Evolutionary conservation across 495 filamentous ascomycete genomes (phyloP).

Genomic region (Daldinia concentrica): DNA sequence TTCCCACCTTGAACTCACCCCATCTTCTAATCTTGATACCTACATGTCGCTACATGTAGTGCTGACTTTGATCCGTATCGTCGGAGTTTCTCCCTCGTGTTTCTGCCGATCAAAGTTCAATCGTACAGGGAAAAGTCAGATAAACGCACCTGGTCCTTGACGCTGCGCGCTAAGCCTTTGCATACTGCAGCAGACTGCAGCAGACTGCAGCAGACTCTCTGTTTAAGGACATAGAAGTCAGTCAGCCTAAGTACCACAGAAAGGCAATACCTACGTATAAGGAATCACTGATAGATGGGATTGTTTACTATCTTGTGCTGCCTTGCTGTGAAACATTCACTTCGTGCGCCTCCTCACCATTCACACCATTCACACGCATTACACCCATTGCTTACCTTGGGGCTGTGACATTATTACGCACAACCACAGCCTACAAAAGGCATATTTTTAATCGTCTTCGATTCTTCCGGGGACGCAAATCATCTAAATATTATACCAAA

Average conservation of each 20-base stretch:
- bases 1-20: slow-evolving; percentile 1
- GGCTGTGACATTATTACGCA: slow-evolving; percentile 11
- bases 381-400: background rate
- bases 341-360: slow-evolving; percentile 17
- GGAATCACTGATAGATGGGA: slow-evolving; percentile 1
- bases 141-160: background rate
- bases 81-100: slow-evolving; percentile 12
- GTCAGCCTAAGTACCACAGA: slow-evolving; percentile 9
- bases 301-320: slow-evolving; percentile 8
- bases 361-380: slow-evolving; percentile 4
- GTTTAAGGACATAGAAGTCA: slow-evolving; percentile 20
- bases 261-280: slow-evolving; percentile 3
- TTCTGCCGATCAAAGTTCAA: slow-evolving; percentile 16
- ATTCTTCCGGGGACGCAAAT: background rate
- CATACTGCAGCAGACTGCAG: slow-evolving; percentile 20
- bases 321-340: slow-evolving; percentile 16
- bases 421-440: background rate
- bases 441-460: slow-evolving; percentile 1
- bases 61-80: slow-evolving; percentile 2
- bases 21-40: background rate
- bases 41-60: background rate
- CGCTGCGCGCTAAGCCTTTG: slow-evolving; percentile 6
- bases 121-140: slow-evolving; percentile 7
- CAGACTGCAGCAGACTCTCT: slow-evolving; percentile 19
- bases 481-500: slow-evolving; percentile 11